These are phyloP conservation scores for Teunomyces tritomae DNA, from an alignment of 805 yeast species.

Conservation along the genomic window DNA sequence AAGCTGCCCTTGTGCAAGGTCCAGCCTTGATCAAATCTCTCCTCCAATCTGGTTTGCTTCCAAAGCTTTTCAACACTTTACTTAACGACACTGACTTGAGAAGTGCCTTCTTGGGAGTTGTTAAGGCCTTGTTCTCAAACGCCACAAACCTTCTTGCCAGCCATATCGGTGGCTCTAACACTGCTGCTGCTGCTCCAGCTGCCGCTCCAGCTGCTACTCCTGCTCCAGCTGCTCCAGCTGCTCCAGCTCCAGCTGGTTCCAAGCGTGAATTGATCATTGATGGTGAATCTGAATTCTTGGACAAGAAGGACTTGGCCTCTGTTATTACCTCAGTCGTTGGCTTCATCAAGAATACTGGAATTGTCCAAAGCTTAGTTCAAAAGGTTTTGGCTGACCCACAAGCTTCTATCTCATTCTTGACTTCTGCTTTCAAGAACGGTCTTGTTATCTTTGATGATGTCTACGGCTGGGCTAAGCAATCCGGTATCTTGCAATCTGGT, in stretches of 20 bases:
- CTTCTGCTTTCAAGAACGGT: slow-evolving; percentile 33
- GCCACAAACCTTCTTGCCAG: slow-evolving; percentile 27
- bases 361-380: slow-evolving; percentile 27
- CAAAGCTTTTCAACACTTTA: slow-evolving; percentile 28
- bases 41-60: slow-evolving; percentile 40
- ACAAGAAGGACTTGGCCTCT: slow-evolving; percentile 34
- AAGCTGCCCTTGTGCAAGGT: slow-evolving; percentile 36
- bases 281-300: slow-evolving; percentile 25
- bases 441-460: slow-evolving; percentile 32
- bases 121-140: slow-evolving; percentile 31
- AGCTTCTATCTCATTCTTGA: slow-evolving; percentile 30
- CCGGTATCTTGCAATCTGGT: slow-evolving; percentile 31
- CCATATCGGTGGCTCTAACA: slow-evolving; percentile 7
- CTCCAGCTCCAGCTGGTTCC: slow-evolving; percentile 9
- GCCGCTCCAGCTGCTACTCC: slow-evolving; percentile 9
- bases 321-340: slow-evolving; percentile 26
- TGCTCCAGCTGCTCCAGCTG: slow-evolving; percentile 4
- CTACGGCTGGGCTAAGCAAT: slow-evolving; percentile 35
- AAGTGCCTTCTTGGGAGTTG: slow-evolving; percentile 30
- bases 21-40: slow-evolving; percentile 40
- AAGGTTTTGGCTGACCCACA: slow-evolving; percentile 38
- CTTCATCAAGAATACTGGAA: slow-evolving; percentile 34
- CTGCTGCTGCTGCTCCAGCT: slow-evolving; percentile 14
- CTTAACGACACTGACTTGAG: slow-evolving; percentile 33
- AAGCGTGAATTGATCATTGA: slow-evolving; percentile 7